Conservation (phyloP, 139 green algal species). For the Yamagishiella unicocca region DNA sequence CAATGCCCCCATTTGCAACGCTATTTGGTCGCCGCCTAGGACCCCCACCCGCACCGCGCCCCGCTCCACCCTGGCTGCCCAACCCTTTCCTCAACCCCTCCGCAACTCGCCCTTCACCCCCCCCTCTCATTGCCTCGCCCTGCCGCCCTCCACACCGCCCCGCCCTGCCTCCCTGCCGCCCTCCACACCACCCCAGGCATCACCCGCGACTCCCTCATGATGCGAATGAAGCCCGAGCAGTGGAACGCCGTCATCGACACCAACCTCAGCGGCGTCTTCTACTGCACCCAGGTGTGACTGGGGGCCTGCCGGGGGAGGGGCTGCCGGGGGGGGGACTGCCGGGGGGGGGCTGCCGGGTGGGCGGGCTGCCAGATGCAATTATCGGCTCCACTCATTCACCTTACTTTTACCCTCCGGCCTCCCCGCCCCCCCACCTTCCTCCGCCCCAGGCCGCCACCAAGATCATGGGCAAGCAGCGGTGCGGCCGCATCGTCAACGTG, state of each 20-base stretch:
- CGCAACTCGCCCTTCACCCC: no score
- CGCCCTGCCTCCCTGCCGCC: background rate
- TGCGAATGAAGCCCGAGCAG: slow-evolving; percentile 98
- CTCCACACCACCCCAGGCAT: slow-evolving; percentile 87
- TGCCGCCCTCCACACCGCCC: background rate
- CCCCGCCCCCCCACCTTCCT: background rate
- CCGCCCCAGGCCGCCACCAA: slow-evolving; percentile 86
- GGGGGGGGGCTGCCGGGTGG: no score
- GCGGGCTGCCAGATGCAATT: no score
- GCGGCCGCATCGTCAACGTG: slow-evolving; percentile 98
- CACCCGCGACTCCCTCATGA: slow-evolving; percentile 95
- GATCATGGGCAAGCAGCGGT: slow-evolving; percentile 91
- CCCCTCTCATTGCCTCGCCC: no score
- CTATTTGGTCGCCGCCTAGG: no score
- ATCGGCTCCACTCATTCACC: no score
- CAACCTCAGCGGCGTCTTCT: slow-evolving; percentile 98
- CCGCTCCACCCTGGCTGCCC: no score
- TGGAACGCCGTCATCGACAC: slow-evolving; percentile 98
- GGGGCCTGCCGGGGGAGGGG: no score
- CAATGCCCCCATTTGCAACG: no score
- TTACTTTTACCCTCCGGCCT: background rate
- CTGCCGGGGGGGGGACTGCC: no score
- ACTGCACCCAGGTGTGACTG: slow-evolving; percentile 79
- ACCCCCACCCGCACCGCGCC: no score
- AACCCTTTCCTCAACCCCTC: no score